Base-by-base conservation (phyloP, 75 land plant species). In the Sequoia sempervirens region DNA sequence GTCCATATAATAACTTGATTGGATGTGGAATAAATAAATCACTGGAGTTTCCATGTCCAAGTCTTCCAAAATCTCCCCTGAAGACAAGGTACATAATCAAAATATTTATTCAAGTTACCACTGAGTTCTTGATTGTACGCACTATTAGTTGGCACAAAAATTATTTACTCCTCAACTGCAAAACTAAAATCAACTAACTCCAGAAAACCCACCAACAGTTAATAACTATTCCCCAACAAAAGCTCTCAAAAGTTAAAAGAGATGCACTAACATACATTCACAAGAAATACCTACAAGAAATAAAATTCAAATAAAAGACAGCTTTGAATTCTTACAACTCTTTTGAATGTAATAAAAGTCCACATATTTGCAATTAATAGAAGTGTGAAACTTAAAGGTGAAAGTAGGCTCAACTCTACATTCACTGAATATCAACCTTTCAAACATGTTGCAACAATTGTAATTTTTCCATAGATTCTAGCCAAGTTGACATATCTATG, bases 11-110 rank as follows among this genome's bases (percentile, higher is more conserved):
- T 76, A 92, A 92, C 86, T 89, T 92, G 36, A 96, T 92, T 53
- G 99, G 93, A n/a, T 88, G 94, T 1, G 99, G 99, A 74, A 92
- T 89, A 75, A 97, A 97, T 38, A 97, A 85, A 82, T 97, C 99
- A 88, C 95, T 96, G n/a, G 98, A 97, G 76, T 97, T 91, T 4
- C 99, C 99, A 90, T 97, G 99, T 50, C 99, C 99, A 52, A 97
- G 86, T 82, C 99, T 91, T 56, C 99, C 99, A 90, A 97, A 97
- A 85, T 97, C 99, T 79, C 99, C 99, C 99, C 99, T 97, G 89
- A 5, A 79, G 17, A 46, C 7, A 36, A 64, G 76, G 54, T 75
- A 81, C 37, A 80, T 15, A 32, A 47, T 18, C 40, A 50, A 81
- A 84, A 72, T 37, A 61, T 34, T 41, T 83, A 68, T 17, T 20